Conservation (phyloP, 148 eudicot species). For the Camellia japonica region DNA sequence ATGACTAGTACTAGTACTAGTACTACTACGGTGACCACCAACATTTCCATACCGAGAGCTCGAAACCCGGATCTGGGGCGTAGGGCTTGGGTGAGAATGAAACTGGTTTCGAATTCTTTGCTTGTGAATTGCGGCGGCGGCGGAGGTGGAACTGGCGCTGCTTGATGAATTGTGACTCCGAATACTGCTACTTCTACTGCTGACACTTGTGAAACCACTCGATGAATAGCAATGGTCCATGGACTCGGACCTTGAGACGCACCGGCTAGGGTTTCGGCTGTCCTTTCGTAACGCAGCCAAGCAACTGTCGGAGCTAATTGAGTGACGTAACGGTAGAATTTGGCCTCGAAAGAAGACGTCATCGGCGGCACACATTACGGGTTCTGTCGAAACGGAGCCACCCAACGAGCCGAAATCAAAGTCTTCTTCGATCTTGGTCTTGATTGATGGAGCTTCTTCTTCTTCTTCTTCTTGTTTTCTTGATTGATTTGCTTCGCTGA, state of each 20-base stretch:
- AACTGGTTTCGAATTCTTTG: slow-evolving; percentile 47
- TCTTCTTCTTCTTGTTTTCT: slow-evolving; percentile 1
- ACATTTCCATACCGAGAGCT: slow-evolving; percentile 19
- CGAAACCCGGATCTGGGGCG: slow-evolving; percentile 44
- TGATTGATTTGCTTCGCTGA: slow-evolving; percentile 11
- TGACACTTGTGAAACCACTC: slow-evolving; percentile 27
- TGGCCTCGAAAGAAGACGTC: slow-evolving; percentile 78
- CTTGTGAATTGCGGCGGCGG: slow-evolving; percentile 11
- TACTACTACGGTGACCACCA: neutral
- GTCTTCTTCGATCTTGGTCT: slow-evolving; percentile 34
- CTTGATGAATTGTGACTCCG: slow-evolving; percentile 44
- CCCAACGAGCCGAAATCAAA: slow-evolving; percentile 60
- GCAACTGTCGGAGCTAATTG: slow-evolving; percentile 53
- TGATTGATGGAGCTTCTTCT: slow-evolving; percentile 1
- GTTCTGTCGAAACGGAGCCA: slow-evolving; percentile 26
- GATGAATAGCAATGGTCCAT: slow-evolving; percentile 36
- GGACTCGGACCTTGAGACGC: slow-evolving; percentile 55
- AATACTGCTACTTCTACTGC: slow-evolving; percentile 63
- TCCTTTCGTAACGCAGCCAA: neutral
- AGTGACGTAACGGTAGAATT: slow-evolving; percentile 72
- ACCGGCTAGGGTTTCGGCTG: slow-evolving; percentile 15
- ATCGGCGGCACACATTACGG: slow-evolving; percentile 81
- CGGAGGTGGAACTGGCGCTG: slow-evolving; percentile 27
- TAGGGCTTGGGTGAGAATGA: slow-evolving; percentile 83
- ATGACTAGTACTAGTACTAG: neutral